A percentile compares a stretch with the other conserved stretches of the same genome.
Conservation (phyloP, 768 basidiomycete species). For the Boletus coccyginus region DNA sequence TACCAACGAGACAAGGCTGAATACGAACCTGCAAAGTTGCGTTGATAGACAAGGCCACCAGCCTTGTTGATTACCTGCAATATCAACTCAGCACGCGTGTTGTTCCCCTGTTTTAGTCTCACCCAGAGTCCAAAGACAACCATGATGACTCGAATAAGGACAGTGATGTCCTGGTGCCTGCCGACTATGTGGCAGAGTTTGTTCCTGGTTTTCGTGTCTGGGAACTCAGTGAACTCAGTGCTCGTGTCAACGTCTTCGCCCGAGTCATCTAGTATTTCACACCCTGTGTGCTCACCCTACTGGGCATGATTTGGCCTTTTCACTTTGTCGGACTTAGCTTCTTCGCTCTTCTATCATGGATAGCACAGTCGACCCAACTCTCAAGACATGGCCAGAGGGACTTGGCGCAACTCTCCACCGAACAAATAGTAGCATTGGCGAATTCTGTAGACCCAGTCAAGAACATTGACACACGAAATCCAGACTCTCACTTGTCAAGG, state of each 20-base stretch:
- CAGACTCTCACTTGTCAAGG: slow-evolving; percentile 72
- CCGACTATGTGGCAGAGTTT: neutral
- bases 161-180: neutral
- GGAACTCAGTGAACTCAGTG: neutral
- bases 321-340: slow-evolving; percentile 5
- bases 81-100: neutral
- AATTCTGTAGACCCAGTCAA: slow-evolving; percentile 60
- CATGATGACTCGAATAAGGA: slow-evolving; percentile 43
- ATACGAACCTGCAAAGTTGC: slow-evolving; percentile 79
- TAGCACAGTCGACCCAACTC: slow-evolving; percentile 26
- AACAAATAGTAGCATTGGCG: slow-evolving; percentile 50
- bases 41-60: slow-evolving; percentile 92
- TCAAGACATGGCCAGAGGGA: slow-evolving; percentile 37
- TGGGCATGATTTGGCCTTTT: slow-evolving; percentile 16
- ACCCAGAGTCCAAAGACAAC: slow-evolving; percentile 84
- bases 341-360: slow-evolving; percentile 19
- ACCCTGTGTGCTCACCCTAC: neutral
- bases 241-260: slow-evolving; percentile 5
- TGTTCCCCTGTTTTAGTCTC: slow-evolving; percentile 20
- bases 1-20: neutral
- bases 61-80: slow-evolving; percentile 94
- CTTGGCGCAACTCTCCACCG: slow-evolving; percentile 43
- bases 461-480: slow-evolving; percentile 64
- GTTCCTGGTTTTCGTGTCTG: neutral
- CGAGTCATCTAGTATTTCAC: neutral